These are phyloP conservation scores for Globisporangium okanoganense DNA, from an alignment of 352 stramenopile genomes.

Conservation along the genomic window DNA sequence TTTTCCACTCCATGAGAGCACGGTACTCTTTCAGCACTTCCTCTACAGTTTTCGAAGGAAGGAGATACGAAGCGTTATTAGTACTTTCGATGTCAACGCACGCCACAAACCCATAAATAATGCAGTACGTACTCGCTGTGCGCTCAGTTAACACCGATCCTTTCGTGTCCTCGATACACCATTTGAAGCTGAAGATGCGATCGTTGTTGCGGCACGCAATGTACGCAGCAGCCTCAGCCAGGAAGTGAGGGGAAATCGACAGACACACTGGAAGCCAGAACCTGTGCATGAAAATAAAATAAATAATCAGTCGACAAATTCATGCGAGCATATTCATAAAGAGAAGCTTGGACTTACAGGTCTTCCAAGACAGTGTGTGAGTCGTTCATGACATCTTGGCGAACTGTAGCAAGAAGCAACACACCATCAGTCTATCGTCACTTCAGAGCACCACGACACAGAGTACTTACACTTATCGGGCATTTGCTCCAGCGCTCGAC, in stretches of 20 bases:
- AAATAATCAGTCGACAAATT: neutral
- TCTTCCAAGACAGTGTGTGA: conserved; percentile 59
- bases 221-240: conserved; percentile 73
- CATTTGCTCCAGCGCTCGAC: conserved; percentile 59
- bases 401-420: conserved; percentile 29
- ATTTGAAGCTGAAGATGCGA: conserved; percentile 78
- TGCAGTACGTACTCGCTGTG: conserved; percentile 46
- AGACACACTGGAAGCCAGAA: conserved; percentile 71
- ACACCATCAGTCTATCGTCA: conserved; percentile 8
- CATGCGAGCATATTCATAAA: neutral
- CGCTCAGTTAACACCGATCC: conserved; percentile 58
- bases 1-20: conserved; percentile 61
- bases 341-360: conserved; percentile 31
- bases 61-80: neutral
- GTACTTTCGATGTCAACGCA: neutral
- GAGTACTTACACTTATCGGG: conserved; percentile 58
- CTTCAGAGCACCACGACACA: neutral
- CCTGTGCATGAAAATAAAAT: conserved; percentile 17
- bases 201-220: conserved; percentile 72
- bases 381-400: conserved; percentile 39
- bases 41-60: conserved; percentile 25
- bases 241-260: conserved; percentile 41
- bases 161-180: conserved; percentile 52
- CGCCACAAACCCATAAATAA: neutral
- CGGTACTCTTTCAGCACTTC: conserved; percentile 61